Conservation (phyloP, 495 filamentous ascomycete genomes). For the Talaromyces wortmannii region DNA sequence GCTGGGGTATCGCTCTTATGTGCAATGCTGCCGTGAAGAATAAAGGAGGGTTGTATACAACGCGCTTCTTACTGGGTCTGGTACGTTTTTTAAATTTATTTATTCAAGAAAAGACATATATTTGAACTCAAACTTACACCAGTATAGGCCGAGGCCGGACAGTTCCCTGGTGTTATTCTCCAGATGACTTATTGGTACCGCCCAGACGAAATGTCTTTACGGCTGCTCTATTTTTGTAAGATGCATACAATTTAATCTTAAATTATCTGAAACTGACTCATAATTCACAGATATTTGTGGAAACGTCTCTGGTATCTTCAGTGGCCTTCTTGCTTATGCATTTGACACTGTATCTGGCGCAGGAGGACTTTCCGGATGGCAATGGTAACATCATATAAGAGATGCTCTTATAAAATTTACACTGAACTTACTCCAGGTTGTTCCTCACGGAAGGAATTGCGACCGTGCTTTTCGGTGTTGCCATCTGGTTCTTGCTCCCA, state of each 20-base stretch:
- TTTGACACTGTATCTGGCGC: conserved; percentile 23
- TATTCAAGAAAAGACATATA: neutral
- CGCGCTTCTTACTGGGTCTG: conserved; percentile 29
- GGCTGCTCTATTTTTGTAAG: conserved; percentile 23
- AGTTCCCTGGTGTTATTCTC: conserved; percentile 31
- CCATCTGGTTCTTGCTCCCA: conserved; percentile 27
- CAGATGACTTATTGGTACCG: conserved; percentile 39
- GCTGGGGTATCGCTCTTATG: conserved; percentile 26
- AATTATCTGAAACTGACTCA: neutral
- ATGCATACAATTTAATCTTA: neutral
- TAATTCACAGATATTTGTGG: neutral
- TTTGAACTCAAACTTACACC: neutral
- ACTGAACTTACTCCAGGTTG: conserved; percentile 11
- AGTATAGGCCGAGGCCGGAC: conserved; percentile 21
- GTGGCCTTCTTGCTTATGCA: conserved; percentile 33
- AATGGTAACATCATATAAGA: conserved; percentile 18
- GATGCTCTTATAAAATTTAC: neutral
- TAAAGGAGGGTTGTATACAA: conserved; percentile 22
- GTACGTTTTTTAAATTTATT: too few species aligned
- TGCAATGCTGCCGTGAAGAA: conserved; percentile 28
- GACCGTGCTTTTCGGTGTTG: conserved; percentile 24
- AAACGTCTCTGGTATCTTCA: conserved; percentile 13
- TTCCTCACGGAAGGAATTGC: conserved; percentile 30
- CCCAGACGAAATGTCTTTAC: conserved; percentile 32
- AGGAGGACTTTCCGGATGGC: conserved; percentile 30